Conservation (phyloP, 2,329 filamentous ascomycete genomes). For the Plectosphaerella sp. region DNA sequence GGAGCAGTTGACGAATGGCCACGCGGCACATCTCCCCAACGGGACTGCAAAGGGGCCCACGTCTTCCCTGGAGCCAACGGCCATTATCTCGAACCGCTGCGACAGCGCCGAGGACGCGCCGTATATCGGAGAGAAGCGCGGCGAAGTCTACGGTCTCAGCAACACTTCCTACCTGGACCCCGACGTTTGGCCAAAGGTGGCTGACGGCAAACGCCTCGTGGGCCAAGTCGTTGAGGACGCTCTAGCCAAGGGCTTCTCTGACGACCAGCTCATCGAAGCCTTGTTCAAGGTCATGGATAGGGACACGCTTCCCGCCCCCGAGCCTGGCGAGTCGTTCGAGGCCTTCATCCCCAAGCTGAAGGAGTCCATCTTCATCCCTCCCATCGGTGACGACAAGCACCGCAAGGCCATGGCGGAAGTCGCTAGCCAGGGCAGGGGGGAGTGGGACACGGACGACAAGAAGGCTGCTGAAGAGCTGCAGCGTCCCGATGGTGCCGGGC, state of each 20-base stretch:
- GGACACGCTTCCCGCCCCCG: conserved; percentile 46
- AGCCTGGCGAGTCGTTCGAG: conserved; percentile 41
- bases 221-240: conserved; percentile 35
- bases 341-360: conserved; percentile 50
- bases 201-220: conserved; percentile 44
- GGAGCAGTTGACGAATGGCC: conserved; percentile 10
- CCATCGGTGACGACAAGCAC: conserved; percentile 46
- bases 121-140: conserved; percentile 48
- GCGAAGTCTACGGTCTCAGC: conserved; percentile 54
- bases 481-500: conserved; percentile 22
- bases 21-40: not conserved
- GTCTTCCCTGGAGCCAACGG: conserved; percentile 41
- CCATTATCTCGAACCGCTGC: conserved; percentile 59
- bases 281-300: conserved; percentile 53
- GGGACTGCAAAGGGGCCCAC: conserved; percentile 1
- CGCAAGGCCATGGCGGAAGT: conserved; percentile 39
- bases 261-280: conserved; percentile 44
- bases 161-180: conserved; percentile 55
- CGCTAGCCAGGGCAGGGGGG: conserved; percentile 29
- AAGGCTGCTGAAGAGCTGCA: conserved; percentile 27
- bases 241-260: conserved; percentile 25
- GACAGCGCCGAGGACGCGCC: conserved; percentile 50
- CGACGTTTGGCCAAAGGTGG: conserved; percentile 57
- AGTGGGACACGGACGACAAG: conserved; percentile 33
- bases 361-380: conserved; percentile 58